These are phyloP conservation scores for Aurinia saxatilis DNA, from an alignment of 345 rosid species.

Conservation along the genomic window DNA sequence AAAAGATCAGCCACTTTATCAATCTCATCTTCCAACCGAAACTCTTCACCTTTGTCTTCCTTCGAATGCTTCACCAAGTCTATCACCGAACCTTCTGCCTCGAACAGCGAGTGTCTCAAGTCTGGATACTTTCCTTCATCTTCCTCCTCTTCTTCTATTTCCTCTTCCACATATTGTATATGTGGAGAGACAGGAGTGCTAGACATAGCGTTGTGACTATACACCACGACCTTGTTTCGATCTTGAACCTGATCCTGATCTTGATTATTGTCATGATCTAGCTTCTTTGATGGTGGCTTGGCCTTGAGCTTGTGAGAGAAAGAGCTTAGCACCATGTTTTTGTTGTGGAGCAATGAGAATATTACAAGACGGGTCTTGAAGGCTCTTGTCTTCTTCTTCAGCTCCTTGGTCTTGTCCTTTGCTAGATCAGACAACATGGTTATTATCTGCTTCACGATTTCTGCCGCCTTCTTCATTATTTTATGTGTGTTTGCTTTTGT, in stretches of 20 bases:
- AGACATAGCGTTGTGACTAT: constrained; percentile 20
- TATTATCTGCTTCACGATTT: constrained; percentile 38
- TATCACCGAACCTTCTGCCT: constrained; percentile 61
- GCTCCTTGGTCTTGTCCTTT: constrained; percentile 41
- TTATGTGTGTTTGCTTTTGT: constrained; percentile 9
- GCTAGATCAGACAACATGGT: constrained; percentile 28
- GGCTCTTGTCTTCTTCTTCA: constrained; percentile 52
- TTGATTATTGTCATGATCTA: constrained; percentile 7
- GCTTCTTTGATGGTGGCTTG: constrained; percentile 13
- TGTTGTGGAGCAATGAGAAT: constrained; percentile 54
- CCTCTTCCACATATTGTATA: constrained; percentile 9
- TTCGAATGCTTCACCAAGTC: constrained; percentile 63
- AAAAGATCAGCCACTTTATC: constrained; percentile 74
- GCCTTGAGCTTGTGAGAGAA: constrained; percentile 49
- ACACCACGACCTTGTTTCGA: constrained; percentile 20
- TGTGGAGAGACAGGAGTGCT: constrained; percentile 23
- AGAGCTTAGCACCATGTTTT: constrained; percentile 39
- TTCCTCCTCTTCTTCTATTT: constrained; percentile 7
- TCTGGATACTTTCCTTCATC: constrained; percentile 45
- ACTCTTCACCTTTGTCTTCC: constrained; percentile 58
- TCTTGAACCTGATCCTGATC: constrained; percentile 1
- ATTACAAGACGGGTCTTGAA: constrained; percentile 54
- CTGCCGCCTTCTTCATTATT: constrained; percentile 41
- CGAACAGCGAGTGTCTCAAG: constrained; percentile 44
- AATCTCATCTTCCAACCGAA: constrained; percentile 76